Percentiles rank a stretch among this genome's conserved stretches.
phyloP scores from a whole-genome alignment of 179 eudicot species.

The Dionaea muscipula region DNA sequence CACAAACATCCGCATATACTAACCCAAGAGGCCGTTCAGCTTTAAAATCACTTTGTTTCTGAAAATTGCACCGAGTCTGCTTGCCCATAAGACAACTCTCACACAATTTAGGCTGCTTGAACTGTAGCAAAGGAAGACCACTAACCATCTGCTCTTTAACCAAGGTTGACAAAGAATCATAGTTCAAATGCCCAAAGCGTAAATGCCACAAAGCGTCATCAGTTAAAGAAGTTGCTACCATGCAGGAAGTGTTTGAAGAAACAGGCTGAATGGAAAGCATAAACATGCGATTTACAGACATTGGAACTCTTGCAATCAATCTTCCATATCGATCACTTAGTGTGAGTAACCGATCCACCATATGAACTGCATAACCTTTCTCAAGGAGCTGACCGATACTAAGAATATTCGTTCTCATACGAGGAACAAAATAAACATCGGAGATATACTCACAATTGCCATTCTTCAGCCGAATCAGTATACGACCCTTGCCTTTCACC shows the following conservation, averaged over 20 bases:
- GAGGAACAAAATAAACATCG: conserved; percentile 7
- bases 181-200: conserved; percentile 15
- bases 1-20: not conserved
- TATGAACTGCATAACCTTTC: conserved; percentile 9
- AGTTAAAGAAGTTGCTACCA: not conserved
- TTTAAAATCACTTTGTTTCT: not conserved
- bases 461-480: conserved; percentile 8
- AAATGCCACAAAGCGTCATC: conserved; percentile 10
- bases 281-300: conserved; percentile 2
- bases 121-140: too few relatives aligned
- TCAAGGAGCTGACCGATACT: conserved; percentile 14
- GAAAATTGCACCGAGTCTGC: not conserved
- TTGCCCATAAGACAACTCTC: not conserved
- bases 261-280: not conserved
- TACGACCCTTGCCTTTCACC: conserved; percentile 8
- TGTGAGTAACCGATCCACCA: not conserved
- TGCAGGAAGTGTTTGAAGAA: not conserved
- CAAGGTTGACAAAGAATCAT: not conserved
- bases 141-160: too few relatives aligned
- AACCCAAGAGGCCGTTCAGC: not conserved
- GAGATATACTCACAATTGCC: conserved; percentile 5
- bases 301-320: not conserved
- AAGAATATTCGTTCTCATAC: conserved; percentile 11
- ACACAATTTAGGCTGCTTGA: too few relatives aligned
- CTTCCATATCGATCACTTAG: conserved; percentile 2